phyloP scores from a whole-genome alignment of 306 rosid genomes.

The Quercus gilva region DNA sequence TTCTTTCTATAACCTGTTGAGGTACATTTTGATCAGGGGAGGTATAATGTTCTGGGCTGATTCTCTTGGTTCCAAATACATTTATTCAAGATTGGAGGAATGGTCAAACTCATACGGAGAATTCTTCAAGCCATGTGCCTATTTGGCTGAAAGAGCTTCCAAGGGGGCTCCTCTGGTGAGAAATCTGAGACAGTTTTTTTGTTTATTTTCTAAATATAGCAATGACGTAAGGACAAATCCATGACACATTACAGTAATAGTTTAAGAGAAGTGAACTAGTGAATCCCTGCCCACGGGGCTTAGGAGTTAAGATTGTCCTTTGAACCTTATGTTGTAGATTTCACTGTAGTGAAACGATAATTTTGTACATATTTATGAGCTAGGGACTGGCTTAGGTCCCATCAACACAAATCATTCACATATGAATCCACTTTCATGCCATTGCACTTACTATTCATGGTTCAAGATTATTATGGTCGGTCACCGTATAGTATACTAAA shows the following conservation, averaged over 20 bases:
- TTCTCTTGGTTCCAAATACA: slow-evolving; percentile 83
- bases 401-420: not conserved
- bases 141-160: slow-evolving; percentile 92
- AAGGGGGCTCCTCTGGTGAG: slow-evolving; percentile 80
- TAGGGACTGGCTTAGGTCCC: too few species aligned
- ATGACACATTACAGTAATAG: not conserved
- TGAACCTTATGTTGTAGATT: not conserved
- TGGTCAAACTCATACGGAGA: slow-evolving; percentile 77
- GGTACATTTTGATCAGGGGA: slow-evolving; percentile 60
- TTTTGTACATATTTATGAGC: not conserved
- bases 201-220: not conserved
- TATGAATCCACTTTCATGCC: not conserved
- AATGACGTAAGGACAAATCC: not conserved
- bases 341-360: not conserved
- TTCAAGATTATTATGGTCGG: not conserved
- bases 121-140: slow-evolving; percentile 90
- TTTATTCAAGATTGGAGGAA: slow-evolving; percentile 71
- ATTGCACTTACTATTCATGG: not conserved
- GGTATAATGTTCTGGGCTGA: slow-evolving; percentile 97
- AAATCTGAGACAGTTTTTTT: slow-evolving; percentile 1
- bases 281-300: not conserved
- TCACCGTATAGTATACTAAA: not conserved
- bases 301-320: not conserved
- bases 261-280: not conserved
- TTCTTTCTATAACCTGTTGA: slow-evolving; percentile 22